Conservation (phyloP, 2,329 filamentous ascomycete genomes). For the Alternaria triticimaculans region DNA sequence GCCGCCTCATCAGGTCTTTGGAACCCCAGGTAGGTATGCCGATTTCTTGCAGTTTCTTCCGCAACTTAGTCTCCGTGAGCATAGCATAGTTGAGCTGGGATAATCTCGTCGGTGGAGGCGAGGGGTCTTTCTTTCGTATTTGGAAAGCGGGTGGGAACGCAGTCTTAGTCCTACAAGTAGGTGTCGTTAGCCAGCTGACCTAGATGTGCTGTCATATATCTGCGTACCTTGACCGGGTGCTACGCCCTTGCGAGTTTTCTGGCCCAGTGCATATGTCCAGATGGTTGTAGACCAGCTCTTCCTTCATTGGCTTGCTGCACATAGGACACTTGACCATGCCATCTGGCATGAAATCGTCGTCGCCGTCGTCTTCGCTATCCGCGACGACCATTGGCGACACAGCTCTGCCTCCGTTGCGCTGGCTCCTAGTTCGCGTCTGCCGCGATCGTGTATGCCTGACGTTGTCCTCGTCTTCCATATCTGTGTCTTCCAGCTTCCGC, state of each 20-base stretch:
- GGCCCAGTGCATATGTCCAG: conserved; percentile 69
- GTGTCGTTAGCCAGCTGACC: conserved; percentile 11
- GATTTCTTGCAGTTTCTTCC: conserved; percentile 81
- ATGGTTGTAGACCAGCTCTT: conserved; percentile 77
- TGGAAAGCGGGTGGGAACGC: conserved; percentile 31
- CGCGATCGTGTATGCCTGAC: conserved; percentile 46
- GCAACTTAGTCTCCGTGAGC: conserved; percentile 77
- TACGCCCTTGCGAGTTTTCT: conserved; percentile 36
- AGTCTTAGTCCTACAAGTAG: conserved; percentile 24
- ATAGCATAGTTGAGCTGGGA: conserved; percentile 86
- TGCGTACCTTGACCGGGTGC: conserved; percentile 41
- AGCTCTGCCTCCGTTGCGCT: conserved; percentile 36
- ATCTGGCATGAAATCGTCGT: conserved; percentile 61
- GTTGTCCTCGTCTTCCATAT: conserved; percentile 51
- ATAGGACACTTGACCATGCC: conserved; percentile 85
- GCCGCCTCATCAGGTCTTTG: conserved; percentile 72
- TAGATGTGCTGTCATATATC: not conserved
- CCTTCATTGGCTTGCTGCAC: conserved; percentile 80
- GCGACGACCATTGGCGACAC: conserved; percentile 45
- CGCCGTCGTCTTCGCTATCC: conserved; percentile 50
- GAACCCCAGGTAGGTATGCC: conserved; percentile 76
- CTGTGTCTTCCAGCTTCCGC: conserved; percentile 58
- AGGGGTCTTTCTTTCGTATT: conserved; percentile 45
- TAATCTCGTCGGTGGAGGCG: conserved; percentile 55
- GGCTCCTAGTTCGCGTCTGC: conserved; percentile 49